Conservation (phyloP, 2,329 filamentous ascomycete genomes). For the Chaetomium strumarium region DNA sequence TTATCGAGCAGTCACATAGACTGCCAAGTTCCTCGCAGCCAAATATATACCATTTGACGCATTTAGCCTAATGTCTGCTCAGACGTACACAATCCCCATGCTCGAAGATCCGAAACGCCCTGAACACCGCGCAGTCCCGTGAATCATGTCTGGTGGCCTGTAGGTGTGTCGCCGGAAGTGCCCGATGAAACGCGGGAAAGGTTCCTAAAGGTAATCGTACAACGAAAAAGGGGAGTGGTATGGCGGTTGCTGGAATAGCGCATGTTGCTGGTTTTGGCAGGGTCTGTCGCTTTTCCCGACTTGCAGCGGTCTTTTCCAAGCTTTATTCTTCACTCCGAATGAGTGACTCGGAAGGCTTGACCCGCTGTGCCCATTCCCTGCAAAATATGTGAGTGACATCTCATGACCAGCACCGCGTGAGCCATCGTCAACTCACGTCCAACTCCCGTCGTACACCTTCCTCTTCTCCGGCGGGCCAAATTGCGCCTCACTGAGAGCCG, state of each 20-base stretch:
- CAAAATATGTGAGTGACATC: slow-evolving; percentile 26
- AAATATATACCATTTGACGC: neutral
- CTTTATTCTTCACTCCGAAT: slow-evolving; percentile 48
- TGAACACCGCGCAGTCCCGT: slow-evolving; percentile 8
- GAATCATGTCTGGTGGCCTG: neutral
- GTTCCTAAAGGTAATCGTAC: slow-evolving; percentile 2
- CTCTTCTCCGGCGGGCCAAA: slow-evolving; percentile 62
- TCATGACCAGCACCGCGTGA: neutral
- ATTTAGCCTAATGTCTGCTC: slow-evolving; percentile 15
- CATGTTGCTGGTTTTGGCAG: neutral
- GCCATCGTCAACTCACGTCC: slow-evolving; percentile 66
- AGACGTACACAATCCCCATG: slow-evolving; percentile 12
- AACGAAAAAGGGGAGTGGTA: neutral
- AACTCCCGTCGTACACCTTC: slow-evolving; percentile 90
- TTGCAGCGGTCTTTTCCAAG: neutral
- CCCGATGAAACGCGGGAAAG: neutral
- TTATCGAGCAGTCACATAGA: neutral
- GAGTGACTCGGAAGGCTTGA: slow-evolving; percentile 54
- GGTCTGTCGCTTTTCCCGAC: too few relatives aligned
- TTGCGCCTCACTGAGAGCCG: slow-evolving; percentile 72
- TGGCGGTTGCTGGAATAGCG: neutral
- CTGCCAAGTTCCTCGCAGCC: neutral
- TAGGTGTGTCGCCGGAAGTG: neutral
- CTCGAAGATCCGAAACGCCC: slow-evolving; percentile 11
- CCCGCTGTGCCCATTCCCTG: slow-evolving; percentile 63